Evolutionary conservation across 106 monocot species (phyloP), one percentile per base, ranked within the genome.

Genomic region (Dendrobium officinale): DNA sequence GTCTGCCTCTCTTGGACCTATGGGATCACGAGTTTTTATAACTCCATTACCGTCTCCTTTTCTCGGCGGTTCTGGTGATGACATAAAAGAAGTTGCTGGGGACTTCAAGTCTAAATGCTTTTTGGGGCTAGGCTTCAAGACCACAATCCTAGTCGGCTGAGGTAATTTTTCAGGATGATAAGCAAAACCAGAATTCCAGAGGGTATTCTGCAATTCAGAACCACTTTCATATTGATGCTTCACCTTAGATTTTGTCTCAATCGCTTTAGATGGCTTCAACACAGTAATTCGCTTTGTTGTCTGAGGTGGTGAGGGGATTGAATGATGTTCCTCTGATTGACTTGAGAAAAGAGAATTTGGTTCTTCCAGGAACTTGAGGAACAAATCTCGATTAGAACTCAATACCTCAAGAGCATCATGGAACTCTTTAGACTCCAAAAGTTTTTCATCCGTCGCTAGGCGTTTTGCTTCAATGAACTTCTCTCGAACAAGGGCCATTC

Each of bases 281-380:
- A 93, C 85, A 5, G 93, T 93, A 42, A 90, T 90, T 20, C 83
- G 86, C 78, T 80, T 88, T 24, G 87, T 88, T 24, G 87, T 78
- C 72, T 87, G 85, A 68, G 86, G 19, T 22, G 73, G 77, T 26
- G 78, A 51, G 55, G 77, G 83, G 48, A 13, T 42, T 4, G 18
- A 70, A 54, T 79, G 76, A 44, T 61, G 17, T 54, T 77, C 72
- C 49, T 73, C 66, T 11, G 75, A n/a, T 72, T 80, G 45, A 55
- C 79, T 78, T 41, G 86, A 82, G 16, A 80, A 78, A 58, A 82
- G 47, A 4, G 82, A 80, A 61, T 82, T 80, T 47, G 87, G 87
- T 77, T 86, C 89, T 76, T 86, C 84, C 5, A 89, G 68, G 78
- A 89, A 89, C 72, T 87, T 89, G 41, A 89, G 75, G 70, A 89